Conservation (phyloP, 202 grass and related monocot genomes). For the Carex sylvatica region DNA sequence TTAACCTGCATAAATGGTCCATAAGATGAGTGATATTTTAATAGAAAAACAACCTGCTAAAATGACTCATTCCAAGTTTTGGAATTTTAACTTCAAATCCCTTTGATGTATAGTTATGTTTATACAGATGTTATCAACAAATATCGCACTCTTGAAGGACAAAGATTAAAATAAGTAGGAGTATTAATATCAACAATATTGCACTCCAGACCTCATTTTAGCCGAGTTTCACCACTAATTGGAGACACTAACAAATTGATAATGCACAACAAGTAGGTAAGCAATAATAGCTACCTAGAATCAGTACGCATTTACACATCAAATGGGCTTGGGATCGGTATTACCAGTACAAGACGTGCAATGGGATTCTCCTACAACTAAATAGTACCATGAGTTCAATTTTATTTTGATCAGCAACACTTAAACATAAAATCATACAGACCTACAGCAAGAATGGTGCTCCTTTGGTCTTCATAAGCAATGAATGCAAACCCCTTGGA, state of each 20-base stretch:
- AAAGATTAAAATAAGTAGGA: background rate
- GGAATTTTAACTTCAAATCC: background rate
- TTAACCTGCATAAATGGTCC: background rate
- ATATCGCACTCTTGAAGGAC: background rate
- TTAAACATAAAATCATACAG: conserved; percentile 8
- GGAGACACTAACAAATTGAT: background rate
- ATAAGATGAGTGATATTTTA: background rate
- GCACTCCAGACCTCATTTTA: background rate
- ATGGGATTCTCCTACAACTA: background rate
- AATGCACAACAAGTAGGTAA: background rate
- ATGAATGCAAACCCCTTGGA: conserved; percentile 85
- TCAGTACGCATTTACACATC: background rate
- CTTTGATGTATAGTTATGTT: background rate
- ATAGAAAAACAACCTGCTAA: background rate
- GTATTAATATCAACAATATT: background rate
- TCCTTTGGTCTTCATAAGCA: conserved; percentile 87
- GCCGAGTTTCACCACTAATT: background rate
- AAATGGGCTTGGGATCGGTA: background rate
- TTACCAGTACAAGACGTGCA: background rate
- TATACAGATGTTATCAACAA: background rate
- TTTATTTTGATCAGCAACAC: background rate
- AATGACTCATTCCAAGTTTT: background rate
- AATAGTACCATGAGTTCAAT: background rate
- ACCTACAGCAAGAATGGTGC: conserved; percentile 87
- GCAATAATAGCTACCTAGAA: background rate